Conservation (phyloP, 2,329 filamentous ascomycete species). For the Mycosphaerella arachidis region DNA sequence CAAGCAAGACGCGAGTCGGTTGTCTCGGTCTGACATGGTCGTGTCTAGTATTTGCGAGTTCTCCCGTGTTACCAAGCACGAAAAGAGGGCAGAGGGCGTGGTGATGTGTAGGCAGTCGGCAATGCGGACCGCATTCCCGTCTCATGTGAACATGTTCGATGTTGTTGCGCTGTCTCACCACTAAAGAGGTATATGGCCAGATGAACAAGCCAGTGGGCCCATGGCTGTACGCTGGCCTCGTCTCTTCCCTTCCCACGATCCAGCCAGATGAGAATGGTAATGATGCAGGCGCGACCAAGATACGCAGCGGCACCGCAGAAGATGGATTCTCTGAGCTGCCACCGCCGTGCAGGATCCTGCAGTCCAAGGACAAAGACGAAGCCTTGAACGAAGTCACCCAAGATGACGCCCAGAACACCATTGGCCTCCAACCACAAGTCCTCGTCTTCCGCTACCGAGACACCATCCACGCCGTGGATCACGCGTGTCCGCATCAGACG, state of each 20-base stretch:
- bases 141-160: background rate
- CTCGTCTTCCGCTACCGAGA: constrained; percentile 61
- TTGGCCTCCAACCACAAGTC: constrained; percentile 51
- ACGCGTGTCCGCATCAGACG: constrained; percentile 66
- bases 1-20: too few relatives aligned
- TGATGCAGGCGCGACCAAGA: constrained; percentile 38
- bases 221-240: constrained; percentile 55
- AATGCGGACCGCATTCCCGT: background rate
- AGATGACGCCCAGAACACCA: constrained; percentile 34
- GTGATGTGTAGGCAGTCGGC: background rate
- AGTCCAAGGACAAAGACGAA: constrained; percentile 8
- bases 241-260: constrained; percentile 54
- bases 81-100: background rate
- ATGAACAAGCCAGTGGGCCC: constrained; percentile 8
- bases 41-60: too few relatives aligned
- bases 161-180: background rate
- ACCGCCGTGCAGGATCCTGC: constrained; percentile 55
- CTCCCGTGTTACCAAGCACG: too few relatives aligned
- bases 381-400: constrained; percentile 39
- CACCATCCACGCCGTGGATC: constrained; percentile 63
- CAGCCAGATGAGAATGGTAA: constrained; percentile 34
- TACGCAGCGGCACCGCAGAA: constrained; percentile 33
- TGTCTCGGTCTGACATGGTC: too few relatives aligned
- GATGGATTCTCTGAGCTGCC: background rate
- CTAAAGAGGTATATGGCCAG: background rate